A percentile compares a stretch with the other conserved stretches of the same genome.
These are phyloP conservation scores for Phaeotremella skinneri DNA, from an alignment of 768 basidiomycete genomes.

Conservation along the genomic window DNA sequence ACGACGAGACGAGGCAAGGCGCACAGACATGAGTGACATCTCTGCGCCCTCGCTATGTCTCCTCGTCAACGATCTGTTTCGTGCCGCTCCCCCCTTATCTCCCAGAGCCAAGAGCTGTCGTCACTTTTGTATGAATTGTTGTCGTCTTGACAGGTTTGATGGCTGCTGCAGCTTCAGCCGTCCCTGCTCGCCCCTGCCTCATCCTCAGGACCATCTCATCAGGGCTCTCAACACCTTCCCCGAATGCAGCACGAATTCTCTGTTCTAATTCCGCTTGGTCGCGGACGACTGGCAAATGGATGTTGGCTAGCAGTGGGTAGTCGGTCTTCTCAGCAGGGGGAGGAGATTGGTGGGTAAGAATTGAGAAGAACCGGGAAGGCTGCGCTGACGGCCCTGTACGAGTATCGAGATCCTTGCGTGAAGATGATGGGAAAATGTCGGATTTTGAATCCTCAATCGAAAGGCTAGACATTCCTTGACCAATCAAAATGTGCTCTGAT, in stretches of 20 bases:
- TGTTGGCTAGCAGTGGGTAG: constrained; percentile 1
- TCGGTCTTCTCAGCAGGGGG: background rate
- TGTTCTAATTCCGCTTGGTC: constrained; percentile 20
- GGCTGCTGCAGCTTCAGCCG: constrained; percentile 19
- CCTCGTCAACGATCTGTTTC: too few relatives aligned
- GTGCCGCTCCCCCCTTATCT: too few relatives aligned
- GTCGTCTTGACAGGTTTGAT: constrained; percentile 14
- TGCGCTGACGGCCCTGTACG: constrained; percentile 5
- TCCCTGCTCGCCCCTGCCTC: constrained; percentile 36
- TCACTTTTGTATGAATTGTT: too few relatives aligned
- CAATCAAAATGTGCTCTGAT: background rate
- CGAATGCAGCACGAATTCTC: constrained; percentile 59
- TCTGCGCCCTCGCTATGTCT: too few relatives aligned
- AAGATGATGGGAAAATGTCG: constrained; percentile 23
- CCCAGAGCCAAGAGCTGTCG: too few relatives aligned
- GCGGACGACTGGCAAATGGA: constrained; percentile 28
- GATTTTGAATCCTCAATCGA: background rate
- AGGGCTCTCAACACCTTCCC: constrained; percentile 66
- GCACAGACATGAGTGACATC: too few relatives aligned
- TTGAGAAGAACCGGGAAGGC: constrained; percentile 40
- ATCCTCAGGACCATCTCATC: constrained; percentile 69
- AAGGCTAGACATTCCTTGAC: background rate
- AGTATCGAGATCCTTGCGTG: constrained; percentile 2
- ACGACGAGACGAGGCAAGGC: too few relatives aligned
- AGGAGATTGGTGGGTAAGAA: constrained; percentile 25